A percentile compares a stretch with the other conserved stretches of the same genome.
Evolutionary conservation across 2,329 filamentous ascomycete species (phyloP).

Genomic region (Stagonosporopsis vannaccii): DNA sequence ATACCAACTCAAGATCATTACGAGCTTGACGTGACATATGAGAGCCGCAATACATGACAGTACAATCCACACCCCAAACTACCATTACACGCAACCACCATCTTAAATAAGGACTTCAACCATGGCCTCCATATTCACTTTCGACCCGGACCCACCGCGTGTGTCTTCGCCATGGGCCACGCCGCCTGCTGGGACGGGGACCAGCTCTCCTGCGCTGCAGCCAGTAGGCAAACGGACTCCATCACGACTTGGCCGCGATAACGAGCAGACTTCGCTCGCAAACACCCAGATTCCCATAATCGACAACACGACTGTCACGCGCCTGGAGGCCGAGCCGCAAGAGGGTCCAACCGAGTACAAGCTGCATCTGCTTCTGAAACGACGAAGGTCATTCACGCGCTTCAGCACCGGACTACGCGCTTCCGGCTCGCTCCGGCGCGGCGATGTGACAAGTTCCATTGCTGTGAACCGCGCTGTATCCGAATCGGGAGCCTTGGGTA

Average conservation of each 20-base stretch:
- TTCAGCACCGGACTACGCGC: constrained; percentile 70
- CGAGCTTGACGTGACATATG: constrained; percentile 22
- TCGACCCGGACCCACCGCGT: constrained; percentile 83
- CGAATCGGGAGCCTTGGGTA: constrained; percentile 36
- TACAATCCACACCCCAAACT: background rate
- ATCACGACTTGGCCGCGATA: constrained; percentile 17
- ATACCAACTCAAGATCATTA: constrained; percentile 61
- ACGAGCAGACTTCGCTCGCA: constrained; percentile 8
- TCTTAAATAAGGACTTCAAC: background rate
- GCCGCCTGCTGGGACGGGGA: constrained; percentile 49
- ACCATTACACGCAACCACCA: background rate
- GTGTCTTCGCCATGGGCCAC: constrained; percentile 93
- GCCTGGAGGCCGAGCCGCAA: constrained; percentile 88
- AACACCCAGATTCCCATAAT: constrained; percentile 19
- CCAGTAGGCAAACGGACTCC: constrained; percentile 28
- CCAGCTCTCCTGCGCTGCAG: constrained; percentile 23
- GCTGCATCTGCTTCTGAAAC: constrained; percentile 83
- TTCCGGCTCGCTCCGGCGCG: constrained; percentile 60
- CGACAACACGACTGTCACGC: constrained; percentile 63
- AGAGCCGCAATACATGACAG: constrained; percentile 13
- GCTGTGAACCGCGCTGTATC: constrained; percentile 39
- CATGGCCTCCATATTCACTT: constrained; percentile 97
- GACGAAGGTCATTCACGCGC: constrained; percentile 74
- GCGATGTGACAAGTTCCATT: constrained; percentile 39
- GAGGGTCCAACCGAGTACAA: constrained; percentile 97